Percentiles rank a stretch among this genome's conserved stretches.
Conservation (phyloP, 345 rosid genomes). For the Limnanthes douglasii region DNA sequence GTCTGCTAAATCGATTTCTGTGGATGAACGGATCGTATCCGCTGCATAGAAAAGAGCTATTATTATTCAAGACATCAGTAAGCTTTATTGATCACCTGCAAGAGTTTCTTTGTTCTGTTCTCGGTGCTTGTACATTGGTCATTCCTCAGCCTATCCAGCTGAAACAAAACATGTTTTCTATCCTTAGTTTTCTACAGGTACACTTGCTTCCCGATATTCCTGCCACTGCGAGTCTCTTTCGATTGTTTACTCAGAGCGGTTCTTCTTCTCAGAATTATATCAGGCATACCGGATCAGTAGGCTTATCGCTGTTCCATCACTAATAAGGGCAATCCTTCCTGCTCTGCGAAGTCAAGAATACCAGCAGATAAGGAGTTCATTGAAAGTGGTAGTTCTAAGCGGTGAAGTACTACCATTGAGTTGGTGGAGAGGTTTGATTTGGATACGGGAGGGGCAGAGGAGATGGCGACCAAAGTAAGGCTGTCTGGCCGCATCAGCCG, state of each 20-base stretch:
- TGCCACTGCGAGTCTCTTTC: no score
- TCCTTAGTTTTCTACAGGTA: slow-evolving; percentile 66
- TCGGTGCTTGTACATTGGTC: slow-evolving; percentile 44
- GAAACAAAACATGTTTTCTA: slow-evolving; percentile 26
- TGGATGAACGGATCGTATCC: slow-evolving; percentile 94
- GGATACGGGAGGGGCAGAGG: no score
- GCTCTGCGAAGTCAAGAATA: slow-evolving; percentile 32
- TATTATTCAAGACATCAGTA: slow-evolving; percentile 75
- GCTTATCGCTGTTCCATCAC: slow-evolving; percentile 68
- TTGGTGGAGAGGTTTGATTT: no score
- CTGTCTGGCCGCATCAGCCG: no score
- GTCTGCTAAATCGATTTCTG: slow-evolving; percentile 72
- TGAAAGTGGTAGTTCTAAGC: slow-evolving; percentile 67
- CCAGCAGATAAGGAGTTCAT: slow-evolving; percentile 24
- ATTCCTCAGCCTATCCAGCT: slow-evolving; percentile 47
- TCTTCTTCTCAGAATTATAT: slow-evolving; percentile 5
- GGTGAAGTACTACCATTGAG: slow-evolving; percentile 74
- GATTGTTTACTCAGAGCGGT: no score
- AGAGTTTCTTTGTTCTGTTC: slow-evolving; percentile 75
- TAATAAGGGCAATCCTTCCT: slow-evolving; percentile 63
- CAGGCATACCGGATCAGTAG: slow-evolving; percentile 74
- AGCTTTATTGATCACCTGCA: slow-evolving; percentile 91
- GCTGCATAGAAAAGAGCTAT: slow-evolving; percentile 29
- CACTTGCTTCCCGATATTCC: slow-evolving; percentile 4
- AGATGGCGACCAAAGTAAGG: no score